Evolutionary conservation across 2,329 filamentous ascomycete species (phyloP), one percentile per base, ranked within the genome.

Genomic region (Phialocephala sp.): DNA sequence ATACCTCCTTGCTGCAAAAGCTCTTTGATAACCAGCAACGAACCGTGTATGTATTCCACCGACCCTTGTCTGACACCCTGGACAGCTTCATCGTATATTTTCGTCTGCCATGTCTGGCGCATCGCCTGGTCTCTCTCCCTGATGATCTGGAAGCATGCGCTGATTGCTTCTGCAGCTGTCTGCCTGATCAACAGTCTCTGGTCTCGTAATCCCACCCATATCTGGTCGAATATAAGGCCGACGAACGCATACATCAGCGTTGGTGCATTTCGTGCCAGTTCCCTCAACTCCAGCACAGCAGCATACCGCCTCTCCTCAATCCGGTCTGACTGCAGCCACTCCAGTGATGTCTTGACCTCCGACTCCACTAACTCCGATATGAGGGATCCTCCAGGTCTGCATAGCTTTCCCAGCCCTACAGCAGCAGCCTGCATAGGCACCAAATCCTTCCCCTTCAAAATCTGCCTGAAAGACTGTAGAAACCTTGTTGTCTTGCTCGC

Each of bases 201-300:
- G 76, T 99, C 95, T 66, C 94, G 87, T 64, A 99, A 84, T 35
- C 94, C 94, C 60, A 97, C 91, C 95, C 95, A 98, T 69, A 99
- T 93, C 77, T 97, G 90, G 73, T 97, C 93, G 74, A 99, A 93
- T 59, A 99, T 92, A 76, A 95, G 90, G n/a, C 91, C 89, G 59
- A 98, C 94, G 79, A 96, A 98, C 69, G 91, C 89, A 79, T 97
- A 99, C 81, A 99, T 93, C 63, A 99, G 84, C 0, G 95, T 99
- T 4, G 94, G 94, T 2, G 94, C 97, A 77, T 95, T 97, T 72
- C 92, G 89, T 8, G 94, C 93, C 65, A 99, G 85, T 77, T 99
- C 95, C 65, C 94, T 88, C 62, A 99, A 86, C 37, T 97, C 90
- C 27, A 99, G 85, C 8, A 97, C 94, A 20, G 95, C 94, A 65